Evolutionary conservation across 2,329 filamentous ascomycete species (phyloP).

Genomic region (Colletotrichum cereale): DNA sequence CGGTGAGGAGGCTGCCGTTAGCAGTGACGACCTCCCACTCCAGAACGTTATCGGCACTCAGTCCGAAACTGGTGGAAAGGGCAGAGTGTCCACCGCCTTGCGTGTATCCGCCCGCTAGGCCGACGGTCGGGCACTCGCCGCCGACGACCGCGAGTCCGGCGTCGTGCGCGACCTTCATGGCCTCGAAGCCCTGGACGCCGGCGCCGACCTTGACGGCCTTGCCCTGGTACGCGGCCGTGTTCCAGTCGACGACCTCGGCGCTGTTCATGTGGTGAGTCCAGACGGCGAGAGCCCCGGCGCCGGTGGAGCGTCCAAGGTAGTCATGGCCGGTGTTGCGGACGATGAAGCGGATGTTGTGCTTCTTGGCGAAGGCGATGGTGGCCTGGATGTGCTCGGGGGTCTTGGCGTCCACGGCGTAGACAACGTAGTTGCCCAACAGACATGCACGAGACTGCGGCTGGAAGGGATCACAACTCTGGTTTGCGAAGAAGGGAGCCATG

Average conservation of each 20-base stretch:
- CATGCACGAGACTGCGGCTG: slow-evolving; percentile 55
- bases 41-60: slow-evolving; percentile 70
- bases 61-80: slow-evolving; percentile 64
- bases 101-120: slow-evolving; percentile 70
- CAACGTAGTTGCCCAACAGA: slow-evolving; percentile 58
- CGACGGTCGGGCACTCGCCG: slow-evolving; percentile 67
- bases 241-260: slow-evolving; percentile 44
- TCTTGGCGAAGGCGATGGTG: slow-evolving; percentile 48
- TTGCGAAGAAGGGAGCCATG: slow-evolving; percentile 55
- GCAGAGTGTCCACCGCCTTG: slow-evolving; percentile 71
- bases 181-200: slow-evolving; percentile 64
- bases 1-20: slow-evolving; percentile 58
- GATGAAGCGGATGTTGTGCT: slow-evolving; percentile 61
- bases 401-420: slow-evolving; percentile 54
- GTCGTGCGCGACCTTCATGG: slow-evolving; percentile 39
- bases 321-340: slow-evolving; percentile 68
- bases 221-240: slow-evolving; percentile 46
- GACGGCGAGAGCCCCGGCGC: slow-evolving; percentile 60
- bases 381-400: slow-evolving; percentile 49
- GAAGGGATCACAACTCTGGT: slow-evolving; percentile 57
- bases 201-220: slow-evolving; percentile 59
- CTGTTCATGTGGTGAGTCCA: slow-evolving; percentile 63
- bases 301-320: slow-evolving; percentile 65
- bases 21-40: slow-evolving; percentile 62
- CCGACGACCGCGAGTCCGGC: slow-evolving; percentile 46